These are phyloP conservation scores for Sphaerulina musiva DNA, from an alignment of 2,329 filamentous ascomycete genomes.

Conservation along the genomic window DNA sequence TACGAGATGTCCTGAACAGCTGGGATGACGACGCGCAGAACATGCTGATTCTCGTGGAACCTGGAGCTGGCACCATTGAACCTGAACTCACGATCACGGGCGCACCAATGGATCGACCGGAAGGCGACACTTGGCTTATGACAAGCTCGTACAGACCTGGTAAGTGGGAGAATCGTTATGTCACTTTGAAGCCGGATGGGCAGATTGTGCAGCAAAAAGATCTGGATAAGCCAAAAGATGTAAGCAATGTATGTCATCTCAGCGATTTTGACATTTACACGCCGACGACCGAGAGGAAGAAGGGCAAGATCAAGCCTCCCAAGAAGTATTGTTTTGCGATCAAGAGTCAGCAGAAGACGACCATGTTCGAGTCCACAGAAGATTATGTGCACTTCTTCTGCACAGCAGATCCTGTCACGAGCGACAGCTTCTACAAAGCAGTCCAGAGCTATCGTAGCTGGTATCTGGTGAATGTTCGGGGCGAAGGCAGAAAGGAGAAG, in stretches of 20 bases:
- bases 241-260: slow-evolving; percentile 68
- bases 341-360: slow-evolving; percentile 85
- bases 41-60: slow-evolving; percentile 59
- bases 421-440: slow-evolving; percentile 61
- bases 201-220: slow-evolving; percentile 69
- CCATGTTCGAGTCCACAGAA: slow-evolving; percentile 71
- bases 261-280: slow-evolving; percentile 90
- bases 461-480: slow-evolving; percentile 73
- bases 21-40: slow-evolving; percentile 83
- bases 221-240: slow-evolving; percentile 58
- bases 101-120: slow-evolving; percentile 58
- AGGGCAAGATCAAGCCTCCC: slow-evolving; percentile 70
- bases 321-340: slow-evolving; percentile 81
- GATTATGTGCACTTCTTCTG: slow-evolving; percentile 92
- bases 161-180: slow-evolving; percentile 81
- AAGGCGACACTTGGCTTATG: slow-evolving; percentile 62
- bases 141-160: slow-evolving; percentile 75
- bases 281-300: slow-evolving; percentile 60
- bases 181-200: slow-evolving; percentile 66
- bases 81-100: slow-evolving; percentile 58
- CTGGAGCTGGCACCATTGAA: slow-evolving; percentile 47
- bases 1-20: slow-evolving; percentile 84
- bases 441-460: slow-evolving; percentile 84
- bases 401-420: slow-evolving; percentile 63
- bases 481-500: slow-evolving; percentile 44